Percentiles rank a stretch among this genome's conserved stretches.
phyloP scores from a whole-genome alignment of 2,329 filamentous ascomycete genomes.

The Microcyclospora tardicrescens region DNA sequence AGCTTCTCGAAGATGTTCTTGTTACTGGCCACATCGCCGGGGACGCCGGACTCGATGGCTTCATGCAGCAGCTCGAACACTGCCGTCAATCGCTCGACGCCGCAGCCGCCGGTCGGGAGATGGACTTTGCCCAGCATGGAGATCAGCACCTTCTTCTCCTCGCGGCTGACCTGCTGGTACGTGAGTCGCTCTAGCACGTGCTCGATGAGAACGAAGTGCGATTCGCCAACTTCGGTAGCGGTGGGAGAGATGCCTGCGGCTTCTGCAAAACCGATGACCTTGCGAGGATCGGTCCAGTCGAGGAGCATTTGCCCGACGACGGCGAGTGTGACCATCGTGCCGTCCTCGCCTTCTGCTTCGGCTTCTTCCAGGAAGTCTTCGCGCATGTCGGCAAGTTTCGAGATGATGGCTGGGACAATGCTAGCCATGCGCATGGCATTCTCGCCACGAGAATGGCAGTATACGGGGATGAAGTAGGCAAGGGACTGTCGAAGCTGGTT shows the following conservation, averaged over 20 bases:
- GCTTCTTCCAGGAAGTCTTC: constrained; percentile 27
- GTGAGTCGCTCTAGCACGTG: constrained; percentile 65
- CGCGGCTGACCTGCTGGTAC: constrained; percentile 49
- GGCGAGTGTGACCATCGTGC: constrained; percentile 55
- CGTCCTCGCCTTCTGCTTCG: constrained; percentile 51
- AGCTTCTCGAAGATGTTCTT: constrained; percentile 44
- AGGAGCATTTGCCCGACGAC: constrained; percentile 71
- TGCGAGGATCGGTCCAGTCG: constrained; percentile 91
- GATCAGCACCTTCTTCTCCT: constrained; percentile 73
- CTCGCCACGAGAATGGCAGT: constrained; percentile 70
- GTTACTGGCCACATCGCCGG: constrained; percentile 36
- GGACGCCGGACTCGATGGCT: constrained; percentile 36
- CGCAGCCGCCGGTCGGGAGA: constrained; percentile 44
- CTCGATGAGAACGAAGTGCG: constrained; percentile 66
- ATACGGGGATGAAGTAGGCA: constrained; percentile 89
- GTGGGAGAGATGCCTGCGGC: constrained; percentile 8
- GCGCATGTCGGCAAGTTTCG: constrained; percentile 43
- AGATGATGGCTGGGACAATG: constrained; percentile 61
- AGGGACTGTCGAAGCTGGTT: constrained; percentile 73
- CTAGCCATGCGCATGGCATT: constrained; percentile 73
- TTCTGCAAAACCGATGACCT: constrained; percentile 38
- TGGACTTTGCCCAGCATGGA: constrained; percentile 72
- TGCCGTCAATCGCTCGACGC: constrained; percentile 20
- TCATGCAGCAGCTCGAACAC: constrained; percentile 35
- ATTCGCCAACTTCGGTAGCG: constrained; percentile 21